Evolutionary conservation across 768 basidiomycete genomes (phyloP).

Genomic region (Leccinum barrowsii): DNA sequence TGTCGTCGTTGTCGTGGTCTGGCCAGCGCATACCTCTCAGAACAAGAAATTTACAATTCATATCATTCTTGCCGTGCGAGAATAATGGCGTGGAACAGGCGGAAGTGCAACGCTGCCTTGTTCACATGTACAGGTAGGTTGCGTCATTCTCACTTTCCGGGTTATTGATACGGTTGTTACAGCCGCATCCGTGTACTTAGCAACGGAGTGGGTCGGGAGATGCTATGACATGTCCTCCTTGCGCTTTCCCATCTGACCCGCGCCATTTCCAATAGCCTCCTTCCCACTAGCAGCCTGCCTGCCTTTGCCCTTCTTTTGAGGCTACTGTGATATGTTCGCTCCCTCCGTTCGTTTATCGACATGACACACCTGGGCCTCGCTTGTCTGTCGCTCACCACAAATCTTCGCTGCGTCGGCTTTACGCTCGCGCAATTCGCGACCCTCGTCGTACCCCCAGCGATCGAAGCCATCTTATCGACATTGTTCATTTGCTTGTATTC

Average conservation of each 20-base stretch:
- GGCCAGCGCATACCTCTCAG: not conserved
- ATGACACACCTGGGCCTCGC: constrained; percentile 45
- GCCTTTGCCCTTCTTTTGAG: constrained; percentile 35
- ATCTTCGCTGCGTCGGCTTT: constrained; percentile 66
- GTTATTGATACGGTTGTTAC: constrained; percentile 20
- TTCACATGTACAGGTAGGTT: not conserved
- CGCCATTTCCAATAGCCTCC: constrained; percentile 14
- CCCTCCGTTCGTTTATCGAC: constrained; percentile 10
- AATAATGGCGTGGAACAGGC: not conserved
- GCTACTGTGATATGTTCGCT: constrained; percentile 35
- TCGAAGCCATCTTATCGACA: constrained; percentile 61
- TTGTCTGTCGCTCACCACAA: constrained; percentile 68
- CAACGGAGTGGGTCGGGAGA: constrained; percentile 12
- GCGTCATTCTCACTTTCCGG: not conserved
- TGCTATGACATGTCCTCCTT: constrained; percentile 10
- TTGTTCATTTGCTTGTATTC: constrained; percentile 48
- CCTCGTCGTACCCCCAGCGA: constrained; percentile 58
- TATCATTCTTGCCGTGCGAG: not conserved
- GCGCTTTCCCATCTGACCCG: constrained; percentile 25
- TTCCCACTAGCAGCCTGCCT: constrained; percentile 41
- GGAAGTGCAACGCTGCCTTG: not conserved
- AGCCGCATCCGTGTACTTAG: constrained; percentile 9
- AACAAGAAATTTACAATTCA: not conserved
- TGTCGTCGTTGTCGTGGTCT: not conserved
- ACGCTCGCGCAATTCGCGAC: constrained; percentile 42